A percentile compares a stretch with the other conserved stretches of the same genome.
Conservation (phyloP, 148 eudicot genomes). For the Camellia sinensis region DNA sequence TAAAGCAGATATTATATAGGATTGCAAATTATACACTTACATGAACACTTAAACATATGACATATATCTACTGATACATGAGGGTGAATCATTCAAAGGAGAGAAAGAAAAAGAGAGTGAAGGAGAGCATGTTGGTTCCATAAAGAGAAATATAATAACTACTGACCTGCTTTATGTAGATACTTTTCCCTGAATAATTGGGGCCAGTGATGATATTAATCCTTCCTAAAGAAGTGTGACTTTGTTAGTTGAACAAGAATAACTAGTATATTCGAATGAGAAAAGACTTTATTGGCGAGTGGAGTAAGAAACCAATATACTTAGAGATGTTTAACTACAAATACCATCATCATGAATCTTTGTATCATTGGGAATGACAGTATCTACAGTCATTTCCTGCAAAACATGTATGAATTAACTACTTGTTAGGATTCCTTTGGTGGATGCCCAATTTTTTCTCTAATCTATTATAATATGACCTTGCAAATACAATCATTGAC, state of each 20-base stretch:
- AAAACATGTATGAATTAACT: constrained; percentile 68
- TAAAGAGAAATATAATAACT: background rate
- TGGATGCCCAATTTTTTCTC: background rate
- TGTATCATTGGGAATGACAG: constrained; percentile 62
- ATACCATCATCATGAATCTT: too few species aligned
- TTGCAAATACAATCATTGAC: too few species aligned
- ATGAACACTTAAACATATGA: constrained; percentile 2
- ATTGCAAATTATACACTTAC: background rate
- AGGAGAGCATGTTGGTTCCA: background rate
- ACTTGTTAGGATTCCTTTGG: background rate
- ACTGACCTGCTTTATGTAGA: constrained; percentile 90
- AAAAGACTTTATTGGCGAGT: constrained; percentile 9
- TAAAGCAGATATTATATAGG: background rate
- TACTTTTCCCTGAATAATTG: constrained; percentile 97
- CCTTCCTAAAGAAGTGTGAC: too few species aligned
- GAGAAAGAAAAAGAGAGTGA: background rate
- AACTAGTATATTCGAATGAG: background rate
- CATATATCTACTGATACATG: background rate
- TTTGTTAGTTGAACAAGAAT: constrained; percentile 4
- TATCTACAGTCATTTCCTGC: constrained; percentile 98
- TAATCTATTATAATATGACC: background rate
- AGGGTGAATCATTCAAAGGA: background rate
- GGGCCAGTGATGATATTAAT: constrained; percentile 91
- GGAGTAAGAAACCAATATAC: too few species aligned
- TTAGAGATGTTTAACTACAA: too few species aligned